Percentiles rank a stretch among this genome's conserved stretches.
Evolutionary conservation across 176 grass and related monocot species (phyloP).

Genomic region (Canna indica): DNA sequence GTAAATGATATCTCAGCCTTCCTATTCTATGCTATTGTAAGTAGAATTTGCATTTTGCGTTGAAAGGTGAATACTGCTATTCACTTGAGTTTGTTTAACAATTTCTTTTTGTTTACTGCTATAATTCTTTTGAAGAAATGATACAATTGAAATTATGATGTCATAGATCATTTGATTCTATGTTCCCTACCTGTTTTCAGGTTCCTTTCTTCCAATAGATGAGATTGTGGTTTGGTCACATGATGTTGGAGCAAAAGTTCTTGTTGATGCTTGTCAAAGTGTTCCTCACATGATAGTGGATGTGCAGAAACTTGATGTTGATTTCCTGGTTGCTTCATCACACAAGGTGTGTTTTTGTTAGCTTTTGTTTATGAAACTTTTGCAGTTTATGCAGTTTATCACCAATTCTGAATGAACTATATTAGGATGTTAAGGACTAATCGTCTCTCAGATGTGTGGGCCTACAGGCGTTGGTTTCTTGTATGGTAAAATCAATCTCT

Average conservation of each 20-base stretch:
- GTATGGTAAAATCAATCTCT: constrained; percentile 66
- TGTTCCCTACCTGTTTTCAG: constrained; percentile 26
- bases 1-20: not conserved
- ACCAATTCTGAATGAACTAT: constrained; percentile 1
- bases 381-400: not conserved
- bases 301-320: constrained; percentile 82
- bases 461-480: constrained; percentile 88
- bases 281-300: constrained; percentile 89
- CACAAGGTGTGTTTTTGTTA: constrained; percentile 55
- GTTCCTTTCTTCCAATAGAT: constrained; percentile 76
- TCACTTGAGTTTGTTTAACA: not conserved
- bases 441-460: constrained; percentile 93
- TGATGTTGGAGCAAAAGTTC: constrained; percentile 77
- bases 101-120: not conserved
- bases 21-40: not conserved
- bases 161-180: not conserved
- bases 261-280: constrained; percentile 96
- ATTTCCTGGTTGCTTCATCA: constrained; percentile 94
- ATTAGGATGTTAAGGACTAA: constrained; percentile 38
- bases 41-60: not conserved
- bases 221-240: constrained; percentile 64
- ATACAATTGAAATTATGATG: not conserved
- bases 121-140: not conserved
- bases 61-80: not conserved
- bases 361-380: not conserved